These are phyloP conservation scores for Cyberlindnera maritima DNA, from an alignment of 805 yeast species.

Conservation along the genomic window DNA sequence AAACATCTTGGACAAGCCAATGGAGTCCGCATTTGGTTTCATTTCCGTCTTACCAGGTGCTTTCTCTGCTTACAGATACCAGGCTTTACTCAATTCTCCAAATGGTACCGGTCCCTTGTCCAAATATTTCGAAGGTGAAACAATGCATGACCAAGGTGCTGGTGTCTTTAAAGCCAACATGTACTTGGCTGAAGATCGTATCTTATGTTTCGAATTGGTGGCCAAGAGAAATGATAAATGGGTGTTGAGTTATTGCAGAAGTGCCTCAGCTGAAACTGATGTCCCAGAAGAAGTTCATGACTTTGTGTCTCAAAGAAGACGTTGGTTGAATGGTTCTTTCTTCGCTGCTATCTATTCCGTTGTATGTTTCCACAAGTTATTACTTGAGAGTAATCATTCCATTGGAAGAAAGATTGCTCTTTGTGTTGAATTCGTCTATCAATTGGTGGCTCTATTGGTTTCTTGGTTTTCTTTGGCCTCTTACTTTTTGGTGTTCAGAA, in stretches of 20 bases:
- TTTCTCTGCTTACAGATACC: slow-evolving; percentile 88
- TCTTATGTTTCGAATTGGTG: slow-evolving; percentile 92
- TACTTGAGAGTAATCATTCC: slow-evolving; percentile 72
- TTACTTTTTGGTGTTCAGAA: slow-evolving; percentile 85
- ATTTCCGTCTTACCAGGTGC: slow-evolving; percentile 96
- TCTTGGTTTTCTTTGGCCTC: slow-evolving; percentile 94
- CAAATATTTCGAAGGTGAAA: slow-evolving; percentile 91
- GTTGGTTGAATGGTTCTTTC: slow-evolving; percentile 97
- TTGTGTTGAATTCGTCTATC: slow-evolving; percentile 78
- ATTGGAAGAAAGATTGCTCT: slow-evolving; percentile 63
- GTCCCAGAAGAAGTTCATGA: slow-evolving; percentile 89
- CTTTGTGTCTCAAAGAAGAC: slow-evolving; percentile 84
- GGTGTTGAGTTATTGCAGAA: slow-evolving; percentile 79
- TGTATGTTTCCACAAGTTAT: slow-evolving; percentile 70
- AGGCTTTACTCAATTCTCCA: slow-evolving; percentile 63
- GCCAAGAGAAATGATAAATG: slow-evolving; percentile 75
- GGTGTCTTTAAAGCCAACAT: slow-evolving; percentile 93
- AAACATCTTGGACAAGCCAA: slow-evolving; percentile 91
- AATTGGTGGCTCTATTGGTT: slow-evolving; percentile 66
- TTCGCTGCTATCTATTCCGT: slow-evolving; percentile 91
- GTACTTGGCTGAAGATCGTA: slow-evolving; percentile 97
- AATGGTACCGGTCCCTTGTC: slow-evolving; percentile 83
- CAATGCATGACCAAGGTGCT: slow-evolving; percentile 57
- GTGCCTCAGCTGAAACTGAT: slow-evolving; percentile 91
- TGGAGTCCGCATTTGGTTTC: slow-evolving; percentile 92